Percentiles rank a stretch among this genome's conserved stretches.
phyloP scores from a whole-genome alignment of 2,329 filamentous ascomycete species.

The Xylaria polymorpha region DNA sequence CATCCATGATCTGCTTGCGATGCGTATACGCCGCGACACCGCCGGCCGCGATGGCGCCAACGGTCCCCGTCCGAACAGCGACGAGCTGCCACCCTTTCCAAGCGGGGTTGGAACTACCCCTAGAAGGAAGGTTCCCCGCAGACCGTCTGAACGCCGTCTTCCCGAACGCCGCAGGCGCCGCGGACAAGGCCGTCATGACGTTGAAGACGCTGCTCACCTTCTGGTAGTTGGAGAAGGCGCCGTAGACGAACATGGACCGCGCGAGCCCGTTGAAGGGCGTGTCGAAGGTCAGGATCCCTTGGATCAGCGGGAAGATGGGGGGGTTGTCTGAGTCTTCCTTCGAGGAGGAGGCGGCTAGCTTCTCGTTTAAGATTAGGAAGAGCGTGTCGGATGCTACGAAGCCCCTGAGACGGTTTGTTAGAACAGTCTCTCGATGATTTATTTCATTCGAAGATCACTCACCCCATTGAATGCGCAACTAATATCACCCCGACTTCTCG shows the following conservation, averaged over 20 bases:
- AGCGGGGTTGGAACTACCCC: constrained; percentile 50
- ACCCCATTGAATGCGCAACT: constrained; percentile 85
- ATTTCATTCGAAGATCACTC: constrained; percentile 39
- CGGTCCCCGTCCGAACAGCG: constrained; percentile 83
- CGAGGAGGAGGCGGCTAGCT: constrained; percentile 55
- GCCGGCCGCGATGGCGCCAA: constrained; percentile 82
- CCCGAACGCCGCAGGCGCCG: constrained; percentile 59
- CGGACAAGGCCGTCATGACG: constrained; percentile 65
- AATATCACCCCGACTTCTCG: constrained; percentile 83
- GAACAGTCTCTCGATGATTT: too few relatives aligned
- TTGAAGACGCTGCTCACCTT: constrained; percentile 68
- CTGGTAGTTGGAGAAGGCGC: constrained; percentile 69
- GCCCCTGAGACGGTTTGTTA: constrained; percentile 59
- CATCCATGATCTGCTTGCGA: constrained; percentile 71
- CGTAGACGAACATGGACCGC: constrained; percentile 70
- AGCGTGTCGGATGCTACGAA: constrained; percentile 86
- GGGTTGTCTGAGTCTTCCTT: too few relatives aligned
- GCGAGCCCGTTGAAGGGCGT: constrained; percentile 81
- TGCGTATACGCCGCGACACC: constrained; percentile 85
- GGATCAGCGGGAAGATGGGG: constrained; percentile 82
- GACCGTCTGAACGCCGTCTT: constrained; percentile 52
- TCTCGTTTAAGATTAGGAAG: constrained; percentile 76
- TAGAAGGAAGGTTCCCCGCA: constrained; percentile 40
- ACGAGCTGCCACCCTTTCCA: constrained; percentile 71
- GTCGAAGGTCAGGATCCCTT: constrained; percentile 84